Conservation (phyloP, 1,284 basidiomycete genomes). For the Leccinum fallax region DNA sequence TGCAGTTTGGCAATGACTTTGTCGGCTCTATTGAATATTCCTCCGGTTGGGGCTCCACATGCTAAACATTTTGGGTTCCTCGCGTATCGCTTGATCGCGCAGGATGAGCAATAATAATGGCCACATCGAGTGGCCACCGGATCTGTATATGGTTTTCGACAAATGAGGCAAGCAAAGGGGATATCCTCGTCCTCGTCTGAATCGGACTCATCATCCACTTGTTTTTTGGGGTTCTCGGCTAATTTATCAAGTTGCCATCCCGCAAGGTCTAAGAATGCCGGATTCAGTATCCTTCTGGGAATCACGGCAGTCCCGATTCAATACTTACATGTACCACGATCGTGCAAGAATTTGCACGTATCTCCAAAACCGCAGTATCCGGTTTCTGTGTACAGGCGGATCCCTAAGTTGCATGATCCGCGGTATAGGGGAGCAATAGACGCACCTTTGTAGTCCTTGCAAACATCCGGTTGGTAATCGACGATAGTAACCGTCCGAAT, state of each 20-base stretch:
- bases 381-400: constrained; percentile 65
- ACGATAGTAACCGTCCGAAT: constrained; percentile 94
- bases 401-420: constrained; percentile 25
- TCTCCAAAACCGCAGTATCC: constrained; percentile 99
- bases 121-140: constrained; percentile 96
- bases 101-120: constrained; percentile 95
- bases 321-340: constrained; percentile 79
- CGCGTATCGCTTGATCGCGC: constrained; percentile 91
- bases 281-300: constrained; percentile 22
- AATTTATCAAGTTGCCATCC: constrained; percentile 97
- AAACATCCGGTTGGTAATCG: constrained; percentile 99
- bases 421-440: constrained; percentile 21
- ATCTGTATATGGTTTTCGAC: constrained; percentile 92
- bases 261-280: constrained; percentile 73
- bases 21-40: constrained; percentile 92
- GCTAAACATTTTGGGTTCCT: constrained; percentile 97
- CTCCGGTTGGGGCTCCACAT: constrained; percentile 90
- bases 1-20: constrained; percentile 80
- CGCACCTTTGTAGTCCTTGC: constrained; percentile 97
- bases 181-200: constrained; percentile 84
- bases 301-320: constrained; percentile 1
- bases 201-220: constrained; percentile 60
- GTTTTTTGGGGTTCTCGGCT: constrained; percentile 65
- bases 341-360: constrained; percentile 95
- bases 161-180: constrained; percentile 97